A percentile compares a stretch with the other conserved stretches of the same genome.
These are phyloP conservation scores for Pyrenophora seminiperda DNA, from an alignment of 2,329 filamentous ascomycete genomes.

Conservation along the genomic window DNA sequence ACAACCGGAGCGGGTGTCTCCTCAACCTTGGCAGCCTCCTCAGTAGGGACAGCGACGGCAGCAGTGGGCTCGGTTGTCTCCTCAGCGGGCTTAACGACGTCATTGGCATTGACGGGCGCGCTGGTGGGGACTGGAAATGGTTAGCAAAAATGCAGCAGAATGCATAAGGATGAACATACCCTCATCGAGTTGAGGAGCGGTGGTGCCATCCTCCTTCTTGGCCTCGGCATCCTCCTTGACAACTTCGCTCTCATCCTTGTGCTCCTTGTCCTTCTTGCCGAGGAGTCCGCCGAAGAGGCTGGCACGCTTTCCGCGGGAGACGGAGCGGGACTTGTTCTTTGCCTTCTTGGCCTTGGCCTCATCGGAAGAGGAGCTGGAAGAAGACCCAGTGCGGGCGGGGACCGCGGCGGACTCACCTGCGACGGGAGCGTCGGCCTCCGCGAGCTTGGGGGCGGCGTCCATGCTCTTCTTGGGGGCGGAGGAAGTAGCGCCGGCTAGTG, in stretches of 20 bases:
- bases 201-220: slow-evolving; percentile 39
- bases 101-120: slow-evolving; percentile 44
- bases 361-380: slow-evolving; percentile 51
- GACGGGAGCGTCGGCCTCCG: slow-evolving; percentile 37
- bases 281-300: slow-evolving; percentile 64
- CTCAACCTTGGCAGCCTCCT: slow-evolving; percentile 56
- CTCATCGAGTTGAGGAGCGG: slow-evolving; percentile 40
- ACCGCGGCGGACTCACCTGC: slow-evolving; percentile 26
- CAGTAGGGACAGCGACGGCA: slow-evolving; percentile 20
- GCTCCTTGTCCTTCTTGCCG: slow-evolving; percentile 65
- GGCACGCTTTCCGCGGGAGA: slow-evolving; percentile 61
- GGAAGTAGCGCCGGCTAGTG: slow-evolving; percentile 47
- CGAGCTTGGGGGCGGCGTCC: slow-evolving; percentile 51
- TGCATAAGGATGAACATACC: slow-evolving; percentile 26
- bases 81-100: slow-evolving; percentile 34
- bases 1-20: slow-evolving; percentile 44
- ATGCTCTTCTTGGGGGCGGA: slow-evolving; percentile 56
- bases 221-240: slow-evolving; percentile 43
- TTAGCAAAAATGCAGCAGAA: slow-evolving; percentile 12
- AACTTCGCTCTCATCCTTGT: slow-evolving; percentile 49
- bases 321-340: slow-evolving; percentile 65
- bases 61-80: slow-evolving; percentile 52
- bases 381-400: slow-evolving; percentile 47
- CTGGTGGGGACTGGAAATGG: slow-evolving; percentile 31
- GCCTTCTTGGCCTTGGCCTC: slow-evolving; percentile 55